Evolutionary conservation across 2,329 filamentous ascomycete species (phyloP), one percentile per base, ranked within the genome.

Genomic region (Xylaria sp.): DNA sequence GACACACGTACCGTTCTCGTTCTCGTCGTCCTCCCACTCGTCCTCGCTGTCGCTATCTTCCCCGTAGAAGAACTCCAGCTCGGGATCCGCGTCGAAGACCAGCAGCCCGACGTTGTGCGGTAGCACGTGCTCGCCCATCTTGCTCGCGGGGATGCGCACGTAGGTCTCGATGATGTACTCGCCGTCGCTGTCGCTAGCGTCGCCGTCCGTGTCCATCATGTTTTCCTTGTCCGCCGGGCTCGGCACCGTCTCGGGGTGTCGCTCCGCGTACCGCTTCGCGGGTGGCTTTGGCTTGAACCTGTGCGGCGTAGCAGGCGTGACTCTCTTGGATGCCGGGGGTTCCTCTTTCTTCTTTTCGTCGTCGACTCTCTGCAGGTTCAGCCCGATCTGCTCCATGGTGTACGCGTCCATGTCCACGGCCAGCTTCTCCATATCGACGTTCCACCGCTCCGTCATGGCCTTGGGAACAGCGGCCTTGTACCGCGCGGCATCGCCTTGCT

Each of bases 151-250:
- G 17, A 87, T 77, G 34, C 85, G 83, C 48, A 86, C 76, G 62
- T 88, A 88, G 39, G 84, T 86, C 55, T 87, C 85, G 40, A 85
- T 80, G 22, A 88, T 75, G 72, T 86, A 88, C 48, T 87, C 76
- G 17, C 82, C 81, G 52, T 81, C 79, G 17, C 74, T 75, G 21
- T 74, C 73, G 50, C 70, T 76, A 16, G 66, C 67, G 34, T 74
- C 74, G 13, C 59, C 62, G 34, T 72, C 69, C 18, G 60, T 51
- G 52, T 69, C 66, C n/a, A 54, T 52, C 60, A 61, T 67, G 16
- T n/a, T n/a, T n/a, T 69, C 63, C 18, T 60, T 57, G 19, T 71
- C 62, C 38, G 47, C 60, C 18, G 59, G 49, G 34, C 59, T 51
- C 37, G 60, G 63, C 4, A 60, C 61, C 38, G 66, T 50, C 29